Conservation (phyloP, 2,329 filamentous ascomycete species). For the Pyrenophora tritici-repentis region DNA sequence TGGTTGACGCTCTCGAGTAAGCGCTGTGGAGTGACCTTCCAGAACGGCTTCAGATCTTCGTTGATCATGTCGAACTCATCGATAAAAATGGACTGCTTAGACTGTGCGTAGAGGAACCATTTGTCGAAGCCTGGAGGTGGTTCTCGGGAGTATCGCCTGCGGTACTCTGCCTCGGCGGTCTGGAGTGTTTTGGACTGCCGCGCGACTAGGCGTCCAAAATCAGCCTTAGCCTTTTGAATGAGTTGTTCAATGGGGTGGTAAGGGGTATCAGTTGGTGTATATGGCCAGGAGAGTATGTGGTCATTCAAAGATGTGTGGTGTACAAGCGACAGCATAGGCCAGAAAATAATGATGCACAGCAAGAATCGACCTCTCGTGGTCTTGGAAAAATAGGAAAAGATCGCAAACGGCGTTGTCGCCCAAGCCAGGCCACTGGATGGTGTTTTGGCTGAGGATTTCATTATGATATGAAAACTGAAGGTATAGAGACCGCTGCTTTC, state of each 20-base stretch:
- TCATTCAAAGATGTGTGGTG: neutral
- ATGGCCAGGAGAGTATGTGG: neutral
- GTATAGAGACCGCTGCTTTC: too few relatives aligned
- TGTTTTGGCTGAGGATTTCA: too few relatives aligned
- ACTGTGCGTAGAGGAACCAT: conserved; percentile 54
- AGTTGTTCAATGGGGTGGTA: conserved; percentile 3
- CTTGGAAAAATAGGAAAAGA: neutral
- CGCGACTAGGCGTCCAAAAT: conserved; percentile 35
- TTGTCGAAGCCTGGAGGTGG: conserved; percentile 55
- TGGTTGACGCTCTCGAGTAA: conserved; percentile 4
- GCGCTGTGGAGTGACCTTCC: conserved; percentile 27
- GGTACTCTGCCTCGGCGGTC: conserved; percentile 48
- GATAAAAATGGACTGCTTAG: conserved; percentile 53
- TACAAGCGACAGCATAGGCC: conserved; percentile 1
- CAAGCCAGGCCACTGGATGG: too few relatives aligned
- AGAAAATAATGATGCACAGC: neutral
- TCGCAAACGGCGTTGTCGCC: too few relatives aligned
- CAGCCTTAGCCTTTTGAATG: neutral
- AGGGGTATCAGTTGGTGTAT: neutral
- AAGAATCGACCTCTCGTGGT: neutral
- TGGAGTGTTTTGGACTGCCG: conserved; percentile 49
- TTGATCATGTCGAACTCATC: conserved; percentile 57
- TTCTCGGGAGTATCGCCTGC: conserved; percentile 49
- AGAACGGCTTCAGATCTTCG: conserved; percentile 50
- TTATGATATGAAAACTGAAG: too few relatives aligned